phyloP scores from a whole-genome alignment of 179 eudicot species.

The Camellia oleifera region DNA sequence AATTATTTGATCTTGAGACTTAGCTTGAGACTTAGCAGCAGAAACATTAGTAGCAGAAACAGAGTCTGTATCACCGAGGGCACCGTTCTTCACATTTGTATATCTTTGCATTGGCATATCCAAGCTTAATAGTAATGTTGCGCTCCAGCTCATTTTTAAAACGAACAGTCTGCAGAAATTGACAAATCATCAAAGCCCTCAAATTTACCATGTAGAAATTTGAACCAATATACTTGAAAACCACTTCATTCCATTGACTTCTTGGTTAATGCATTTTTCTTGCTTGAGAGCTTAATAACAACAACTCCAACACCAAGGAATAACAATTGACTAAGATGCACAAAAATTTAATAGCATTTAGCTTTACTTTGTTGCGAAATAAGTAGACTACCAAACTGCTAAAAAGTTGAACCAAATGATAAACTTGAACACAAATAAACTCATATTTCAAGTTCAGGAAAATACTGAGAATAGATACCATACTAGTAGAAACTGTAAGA shows the following conservation, averaged over 20 bases:
- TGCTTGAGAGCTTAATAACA: background rate
- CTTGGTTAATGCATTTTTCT: slow-evolving; percentile 1
- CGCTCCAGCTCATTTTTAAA: slow-evolving; percentile 98
- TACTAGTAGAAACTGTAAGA: background rate
- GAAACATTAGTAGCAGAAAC: no score
- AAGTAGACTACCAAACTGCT: background rate
- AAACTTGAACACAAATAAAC: background rate
- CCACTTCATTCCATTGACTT: background rate
- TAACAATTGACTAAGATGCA: background rate
- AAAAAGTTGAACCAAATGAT: background rate
- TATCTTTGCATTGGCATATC: slow-evolving; percentile 97
- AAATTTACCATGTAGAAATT: background rate
- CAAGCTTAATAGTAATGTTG: slow-evolving; percentile 95
- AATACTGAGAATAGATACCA: background rate
- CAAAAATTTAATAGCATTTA: background rate
- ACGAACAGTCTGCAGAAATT: slow-evolving; percentile 74
- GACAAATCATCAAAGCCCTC: background rate
- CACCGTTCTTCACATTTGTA: slow-evolving; percentile 90
- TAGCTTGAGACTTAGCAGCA: no score
- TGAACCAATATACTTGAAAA: background rate
- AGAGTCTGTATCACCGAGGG: no score
- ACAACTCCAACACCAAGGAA: background rate
- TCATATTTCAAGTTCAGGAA: background rate
- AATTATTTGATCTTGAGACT: no score
- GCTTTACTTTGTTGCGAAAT: background rate